These are phyloP conservation scores for Silene uniflora DNA, from an alignment of 148 eudicot species.

Conservation along the genomic window DNA sequence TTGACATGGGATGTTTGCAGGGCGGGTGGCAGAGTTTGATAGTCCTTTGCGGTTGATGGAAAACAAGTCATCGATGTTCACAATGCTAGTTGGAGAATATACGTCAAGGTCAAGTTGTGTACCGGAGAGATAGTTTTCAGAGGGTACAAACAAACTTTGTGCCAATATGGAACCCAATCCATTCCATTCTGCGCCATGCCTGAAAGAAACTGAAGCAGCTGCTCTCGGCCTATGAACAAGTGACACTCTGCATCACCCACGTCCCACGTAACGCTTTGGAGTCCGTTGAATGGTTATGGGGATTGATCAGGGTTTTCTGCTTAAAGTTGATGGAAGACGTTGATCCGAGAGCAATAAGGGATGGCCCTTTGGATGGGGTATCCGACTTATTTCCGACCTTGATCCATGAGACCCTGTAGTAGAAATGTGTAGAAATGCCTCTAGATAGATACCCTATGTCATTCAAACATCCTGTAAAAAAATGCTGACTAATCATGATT, in stretches of 20 bases:
- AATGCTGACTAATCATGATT: not conserved
- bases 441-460: conserved; percentile 8
- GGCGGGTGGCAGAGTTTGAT: conserved; percentile 85
- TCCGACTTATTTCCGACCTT: not conserved
- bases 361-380: not conserved
- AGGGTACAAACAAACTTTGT: not conserved
- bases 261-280: not conserved
- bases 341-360: conserved; percentile 14
- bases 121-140: conserved; percentile 29
- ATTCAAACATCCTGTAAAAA: conserved; percentile 21
- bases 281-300: not conserved
- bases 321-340: conserved; percentile 14
- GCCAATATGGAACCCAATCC: conserved; percentile 8
- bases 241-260: conserved; percentile 3
- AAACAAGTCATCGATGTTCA: conserved; percentile 72
- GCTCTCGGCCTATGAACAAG: conserved; percentile 15
- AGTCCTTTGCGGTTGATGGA: conserved; percentile 71
- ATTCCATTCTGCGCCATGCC: conserved; percentile 15
- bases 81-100: conserved; percentile 80
- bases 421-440: conserved; percentile 13
- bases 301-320: not conserved
- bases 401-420: conserved; percentile 2
- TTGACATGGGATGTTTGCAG: conserved; percentile 36
- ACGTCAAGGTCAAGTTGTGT: conserved; percentile 67
- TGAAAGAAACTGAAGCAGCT: conserved; percentile 21